Evolutionary conservation across 108 stramenopile species (phyloP), one percentile per base, ranked within the genome.

Genomic region (Fragilaria crotonensis): DNA sequence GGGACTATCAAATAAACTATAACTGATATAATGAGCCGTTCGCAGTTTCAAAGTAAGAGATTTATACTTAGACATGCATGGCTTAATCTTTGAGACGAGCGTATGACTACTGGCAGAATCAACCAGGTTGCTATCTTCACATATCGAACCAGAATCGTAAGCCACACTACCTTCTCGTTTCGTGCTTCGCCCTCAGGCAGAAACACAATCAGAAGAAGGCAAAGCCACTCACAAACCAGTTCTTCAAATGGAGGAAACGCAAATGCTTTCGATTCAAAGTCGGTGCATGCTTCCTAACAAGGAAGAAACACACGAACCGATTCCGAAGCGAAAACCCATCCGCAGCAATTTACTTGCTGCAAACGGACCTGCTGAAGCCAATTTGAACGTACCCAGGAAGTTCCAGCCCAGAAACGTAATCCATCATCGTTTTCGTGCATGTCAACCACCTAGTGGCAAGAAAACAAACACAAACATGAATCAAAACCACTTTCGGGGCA

Each of bases 101-200:
- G 90, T 98, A 98, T 98, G 95, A 96, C 95, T 96, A 98, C 95
- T 98, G 97, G 95, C 97, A 98, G 97, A 94, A 98, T 98, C 97
- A 98, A 98, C 95, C 97, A 98, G 95, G 83, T 96, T 95, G 79
- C 91, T 83, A 78, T 65, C 63, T 46, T 14, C 11, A 20, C 50
- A 17, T 17, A 9, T 51, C 9, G 9, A 17, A 19, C 9, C 9
- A 9, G 21, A 11, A 19, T 11, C 17, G 17, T n/a, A n/a, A n/a
- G n/a, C n/a, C n/a, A n/a, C n/a, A n/a, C n/a, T n/a, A n/a, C n/a
- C n/a, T n/a, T n/a, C n/a, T n/a, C n/a, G n/a, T n/a, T n/a, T n/a
- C n/a, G n/a, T n/a, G n/a, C n/a, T n/a, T n/a, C 18, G 11, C 9
- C 21, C 9, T 19, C 19, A 51, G 50, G 17, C 9, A 19, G 17